Evolutionary conservation across 805 yeast genomes (phyloP).

Genomic region (Danielia oregonensis): DNA sequence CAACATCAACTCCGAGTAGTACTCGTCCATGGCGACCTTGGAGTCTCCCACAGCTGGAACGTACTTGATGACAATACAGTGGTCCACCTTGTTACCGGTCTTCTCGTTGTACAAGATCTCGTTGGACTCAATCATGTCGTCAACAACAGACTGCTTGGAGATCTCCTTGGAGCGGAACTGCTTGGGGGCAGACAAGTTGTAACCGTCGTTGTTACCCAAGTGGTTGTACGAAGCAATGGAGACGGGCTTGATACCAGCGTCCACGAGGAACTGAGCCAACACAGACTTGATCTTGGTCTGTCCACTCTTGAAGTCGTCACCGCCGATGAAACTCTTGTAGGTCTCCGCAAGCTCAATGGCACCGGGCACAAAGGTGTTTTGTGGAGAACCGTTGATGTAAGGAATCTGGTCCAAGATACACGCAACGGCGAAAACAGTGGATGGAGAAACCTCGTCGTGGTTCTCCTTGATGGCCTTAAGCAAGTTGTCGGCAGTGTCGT

Average conservation of each 20-base stretch:
- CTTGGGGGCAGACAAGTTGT: constrained; percentile 82
- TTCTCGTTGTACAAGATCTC: constrained; percentile 78
- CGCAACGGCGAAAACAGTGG: constrained; percentile 93
- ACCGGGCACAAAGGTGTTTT: constrained; percentile 96
- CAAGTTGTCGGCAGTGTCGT: constrained; percentile 83
- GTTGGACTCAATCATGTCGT: constrained; percentile 89
- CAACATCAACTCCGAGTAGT: constrained; percentile 92
- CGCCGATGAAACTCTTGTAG: constrained; percentile 77
- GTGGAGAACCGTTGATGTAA: constrained; percentile 95
- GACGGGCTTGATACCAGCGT: constrained; percentile 93
- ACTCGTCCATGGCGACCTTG: constrained; percentile 98
- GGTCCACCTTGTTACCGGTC: constrained; percentile 77
- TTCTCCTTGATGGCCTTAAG: constrained; percentile 68
- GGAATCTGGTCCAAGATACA: constrained; percentile 84
- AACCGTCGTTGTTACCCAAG: constrained; percentile 95
- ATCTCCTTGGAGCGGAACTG: constrained; percentile 96
- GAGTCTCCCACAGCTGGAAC: constrained; percentile 93
- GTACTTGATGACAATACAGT: constrained; percentile 92
- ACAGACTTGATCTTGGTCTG: constrained; percentile 97
- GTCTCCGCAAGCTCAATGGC: constrained; percentile 83
- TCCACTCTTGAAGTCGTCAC: constrained; percentile 96
- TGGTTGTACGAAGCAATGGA: constrained; percentile 96
- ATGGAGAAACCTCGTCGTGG: constrained; percentile 84
- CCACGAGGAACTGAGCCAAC: constrained; percentile 90
- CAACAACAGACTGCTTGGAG: constrained; percentile 88